phyloP scores from a whole-genome alignment of 179 eudicot species.

The Gypsophila paniculata region DNA sequence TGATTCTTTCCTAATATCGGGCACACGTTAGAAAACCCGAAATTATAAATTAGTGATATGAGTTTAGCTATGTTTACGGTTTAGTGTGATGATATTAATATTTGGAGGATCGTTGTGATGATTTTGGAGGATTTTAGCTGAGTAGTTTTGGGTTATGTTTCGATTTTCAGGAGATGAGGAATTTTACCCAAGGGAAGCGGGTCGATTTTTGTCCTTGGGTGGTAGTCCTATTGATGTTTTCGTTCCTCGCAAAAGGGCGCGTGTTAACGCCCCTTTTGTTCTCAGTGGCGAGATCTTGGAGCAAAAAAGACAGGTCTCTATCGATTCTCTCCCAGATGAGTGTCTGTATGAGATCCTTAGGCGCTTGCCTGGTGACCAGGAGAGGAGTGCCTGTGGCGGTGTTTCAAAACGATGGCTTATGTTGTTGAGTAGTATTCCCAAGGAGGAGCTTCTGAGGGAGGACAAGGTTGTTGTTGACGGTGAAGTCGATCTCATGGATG shows the following conservation, averaged over 20 bases:
- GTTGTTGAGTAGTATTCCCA: constrained; percentile 48
- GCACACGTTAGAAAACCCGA: no score
- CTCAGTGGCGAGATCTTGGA: constrained; percentile 25
- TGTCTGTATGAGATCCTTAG: constrained; percentile 76
- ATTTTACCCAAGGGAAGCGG: constrained; percentile 56
- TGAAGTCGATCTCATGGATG: constrained; percentile 13
- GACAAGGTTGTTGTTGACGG: constrained; percentile 24
- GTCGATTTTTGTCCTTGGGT: constrained; percentile 46
- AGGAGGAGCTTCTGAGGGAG: constrained; percentile 8
- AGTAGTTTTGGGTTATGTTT: constrained; percentile 16
- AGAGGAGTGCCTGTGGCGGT: constrained; percentile 53
- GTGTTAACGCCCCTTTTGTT: constrained; percentile 48
- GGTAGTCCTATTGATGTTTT: constrained; percentile 46
- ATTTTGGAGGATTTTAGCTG: constrained; percentile 23
- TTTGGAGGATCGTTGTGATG: not conserved
- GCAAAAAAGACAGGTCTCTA: constrained; percentile 40
- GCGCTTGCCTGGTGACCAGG: constrained; percentile 58
- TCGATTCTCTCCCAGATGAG: constrained; percentile 79
- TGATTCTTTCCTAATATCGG: no score
- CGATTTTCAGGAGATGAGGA: constrained; percentile 54
- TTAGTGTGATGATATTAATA: no score
- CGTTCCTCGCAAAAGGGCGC: constrained; percentile 64
- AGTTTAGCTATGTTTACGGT: no score
- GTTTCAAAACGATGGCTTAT: constrained; percentile 84
- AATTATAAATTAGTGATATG: no score